phyloP scores from a whole-genome alignment of 2,329 filamentous ascomycete species.

The Cadophora malorum region DNA sequence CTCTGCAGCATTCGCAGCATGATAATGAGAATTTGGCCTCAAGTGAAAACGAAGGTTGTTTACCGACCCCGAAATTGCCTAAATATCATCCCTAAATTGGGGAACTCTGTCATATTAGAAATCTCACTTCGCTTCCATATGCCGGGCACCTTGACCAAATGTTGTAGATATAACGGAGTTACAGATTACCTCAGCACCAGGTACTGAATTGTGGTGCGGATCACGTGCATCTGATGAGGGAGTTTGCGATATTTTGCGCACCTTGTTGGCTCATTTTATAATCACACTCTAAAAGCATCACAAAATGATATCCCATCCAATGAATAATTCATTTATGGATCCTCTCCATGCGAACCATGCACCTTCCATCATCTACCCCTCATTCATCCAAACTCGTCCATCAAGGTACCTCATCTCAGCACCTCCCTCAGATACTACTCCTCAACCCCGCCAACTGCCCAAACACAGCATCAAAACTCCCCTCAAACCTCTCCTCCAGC shows the following conservation, averaged over 20 bases:
- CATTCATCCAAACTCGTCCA: not conserved
- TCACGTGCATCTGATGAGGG: not conserved
- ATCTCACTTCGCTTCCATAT: too few species aligned
- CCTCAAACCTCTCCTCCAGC: constrained; percentile 66
- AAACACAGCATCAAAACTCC: constrained; percentile 49
- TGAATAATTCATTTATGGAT: too few species aligned
- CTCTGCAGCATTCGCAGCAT: too few species aligned
- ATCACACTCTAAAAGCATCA: not conserved
- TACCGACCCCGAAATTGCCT: too few species aligned
- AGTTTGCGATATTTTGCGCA: not conserved
- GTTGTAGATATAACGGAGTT: too few species aligned
- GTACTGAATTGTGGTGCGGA: not conserved
- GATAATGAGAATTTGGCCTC: too few species aligned
- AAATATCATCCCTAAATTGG: too few species aligned
- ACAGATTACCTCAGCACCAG: too few species aligned
- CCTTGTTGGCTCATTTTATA: not conserved
- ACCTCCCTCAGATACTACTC: constrained; percentile 21
- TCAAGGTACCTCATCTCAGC: constrained; percentile 8
- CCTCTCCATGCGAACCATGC: not conserved
- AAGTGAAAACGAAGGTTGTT: too few species aligned
- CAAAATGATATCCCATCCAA: too few species aligned
- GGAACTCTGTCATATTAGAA: too few species aligned
- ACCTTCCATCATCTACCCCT: not conserved
- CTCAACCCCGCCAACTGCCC: constrained; percentile 34
- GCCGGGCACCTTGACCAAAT: too few species aligned